These are phyloP conservation scores for Eleusine indica DNA, from an alignment of 176 grass and related monocot species.

Conservation along the genomic window DNA sequence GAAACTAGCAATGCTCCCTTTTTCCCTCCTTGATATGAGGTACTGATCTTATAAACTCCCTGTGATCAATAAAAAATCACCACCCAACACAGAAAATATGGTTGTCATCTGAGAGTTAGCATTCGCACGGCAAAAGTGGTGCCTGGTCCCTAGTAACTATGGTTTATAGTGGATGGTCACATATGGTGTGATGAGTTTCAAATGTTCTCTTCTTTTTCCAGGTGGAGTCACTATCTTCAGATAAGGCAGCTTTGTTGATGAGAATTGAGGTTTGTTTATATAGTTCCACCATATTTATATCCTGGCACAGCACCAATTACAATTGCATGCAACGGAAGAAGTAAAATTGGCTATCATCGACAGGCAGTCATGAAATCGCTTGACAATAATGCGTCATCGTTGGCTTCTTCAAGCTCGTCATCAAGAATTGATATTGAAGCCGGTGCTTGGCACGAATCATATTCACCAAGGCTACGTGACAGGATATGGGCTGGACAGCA, in stretches of 20 bases:
- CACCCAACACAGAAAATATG: neutral
- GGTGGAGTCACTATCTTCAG: conserved; percentile 88
- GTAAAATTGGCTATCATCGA: conserved; percentile 8
- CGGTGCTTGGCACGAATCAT: conserved; percentile 43
- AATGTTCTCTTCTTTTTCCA: conserved; percentile 34
- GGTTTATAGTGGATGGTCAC: neutral
- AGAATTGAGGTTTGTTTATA: conserved; percentile 67
- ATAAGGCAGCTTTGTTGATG: conserved; percentile 76
- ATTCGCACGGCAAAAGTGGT: neutral
- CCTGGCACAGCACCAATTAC: neutral
- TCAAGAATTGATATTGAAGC: conserved; percentile 72
- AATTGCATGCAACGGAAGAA: neutral
- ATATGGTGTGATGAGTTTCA: neutral
- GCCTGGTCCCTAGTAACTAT: conserved; percentile 5
- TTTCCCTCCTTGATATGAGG: neutral
- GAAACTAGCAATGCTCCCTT: neutral
- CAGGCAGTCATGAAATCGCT: conserved; percentile 79
- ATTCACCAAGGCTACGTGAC: conserved; percentile 48
- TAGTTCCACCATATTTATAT: neutral
- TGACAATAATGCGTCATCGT: conserved; percentile 35
- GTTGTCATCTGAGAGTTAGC: neutral
- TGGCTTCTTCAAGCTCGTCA: conserved; percentile 35
- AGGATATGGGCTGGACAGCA: conserved; percentile 53
- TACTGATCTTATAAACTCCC: neutral
- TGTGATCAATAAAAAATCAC: neutral